Conservation (phyloP, 192 early-diverging fungal genomes). For the Rhizoclosmatium globosum region DNA sequence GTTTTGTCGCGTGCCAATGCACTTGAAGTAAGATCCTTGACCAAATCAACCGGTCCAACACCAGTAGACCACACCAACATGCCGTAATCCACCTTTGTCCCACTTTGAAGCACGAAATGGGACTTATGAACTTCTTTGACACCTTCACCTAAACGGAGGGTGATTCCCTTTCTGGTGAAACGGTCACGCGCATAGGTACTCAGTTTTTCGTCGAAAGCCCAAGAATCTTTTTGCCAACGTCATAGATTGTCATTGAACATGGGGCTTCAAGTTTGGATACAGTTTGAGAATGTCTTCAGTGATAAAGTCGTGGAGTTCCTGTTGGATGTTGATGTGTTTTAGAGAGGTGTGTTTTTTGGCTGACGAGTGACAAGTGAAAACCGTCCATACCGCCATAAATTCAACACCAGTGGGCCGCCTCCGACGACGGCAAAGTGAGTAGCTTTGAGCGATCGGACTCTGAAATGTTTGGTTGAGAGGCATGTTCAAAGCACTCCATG, state of each 20-base stretch:
- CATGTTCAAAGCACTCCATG: conserved; percentile 74
- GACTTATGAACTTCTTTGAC: conserved; percentile 68
- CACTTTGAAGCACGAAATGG: conserved; percentile 39
- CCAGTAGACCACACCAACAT: conserved; percentile 82
- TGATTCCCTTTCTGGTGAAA: conserved; percentile 80
- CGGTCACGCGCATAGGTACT: conserved; percentile 75
- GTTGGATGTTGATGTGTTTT: conserved; percentile 26
- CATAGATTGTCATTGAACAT: conserved; percentile 71
- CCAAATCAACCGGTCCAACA: conserved; percentile 28
- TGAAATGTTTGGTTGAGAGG: conserved; percentile 70
- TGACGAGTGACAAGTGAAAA: neutral
- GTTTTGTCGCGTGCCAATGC: neutral
- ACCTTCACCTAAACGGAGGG: conserved; percentile 64
- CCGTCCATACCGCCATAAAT: conserved; percentile 52
- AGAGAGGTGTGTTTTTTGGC: too few species aligned
- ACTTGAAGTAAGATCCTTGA: conserved; percentile 5
- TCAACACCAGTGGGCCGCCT: conserved; percentile 84
- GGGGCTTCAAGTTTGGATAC: conserved; percentile 70
- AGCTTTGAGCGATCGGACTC: conserved; percentile 44
- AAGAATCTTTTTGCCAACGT: conserved; percentile 83
- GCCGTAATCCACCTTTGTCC: conserved; percentile 42
- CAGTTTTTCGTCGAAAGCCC: conserved; percentile 81
- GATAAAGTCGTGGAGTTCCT: conserved; percentile 85
- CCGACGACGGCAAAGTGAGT: conserved; percentile 89
- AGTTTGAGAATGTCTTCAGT: conserved; percentile 79